Base-by-base conservation (phyloP, 768 basidiomycete genomes). In the Dictyophora rubrovolvata region DNA sequence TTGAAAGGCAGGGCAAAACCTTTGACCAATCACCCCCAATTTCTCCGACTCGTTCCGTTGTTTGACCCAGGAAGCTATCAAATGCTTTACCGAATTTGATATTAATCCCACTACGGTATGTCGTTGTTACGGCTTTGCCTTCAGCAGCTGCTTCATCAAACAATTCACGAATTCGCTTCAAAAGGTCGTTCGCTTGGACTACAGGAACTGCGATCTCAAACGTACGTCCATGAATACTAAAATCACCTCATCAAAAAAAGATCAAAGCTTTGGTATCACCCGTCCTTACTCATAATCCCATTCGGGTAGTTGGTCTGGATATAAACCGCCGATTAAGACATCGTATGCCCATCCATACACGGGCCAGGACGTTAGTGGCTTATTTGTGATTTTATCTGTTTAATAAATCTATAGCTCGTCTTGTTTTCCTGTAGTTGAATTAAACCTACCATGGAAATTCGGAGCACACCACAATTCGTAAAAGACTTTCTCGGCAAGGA, bases 21-120 rank as follows among this genome's bases (percentile, higher is more conserved):
- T 61, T 61, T 17, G 56, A 58, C 61, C 61, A 61, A 28, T 61
- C 61, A 5, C 48, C 59, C 16, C 20, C 48, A 16, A 42, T 22
- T 23, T 56, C 49, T 34, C 57, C 56, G 5, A 42, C 59, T 36
- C 56, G 56, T 36, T 52, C 48, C 17, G 60, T 61, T 20, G 57
- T 57, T 28, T 61, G 61, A 21, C 61, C 57, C 12, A 61, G 54
- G n/a, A 61, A 58, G 34, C 57, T 57, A 18, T 56, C 56, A 28
- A 61, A 61, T 23, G 50, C 48, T 42, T 61, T 61, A 17, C 61
- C 61, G 48, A 61, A 61, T 49, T 61, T 61, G 49, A 61, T 56
- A 36, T 61, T 61, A 28, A 61, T 61, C 16, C 61, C 61, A 21
- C 56, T 58, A 10, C 61, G 61, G 35, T 61, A 61, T 28, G 61